Evolutionary conservation across 1,284 basidiomycete genomes (phyloP).

Genomic region (Marasmius tenuissimus): DNA sequence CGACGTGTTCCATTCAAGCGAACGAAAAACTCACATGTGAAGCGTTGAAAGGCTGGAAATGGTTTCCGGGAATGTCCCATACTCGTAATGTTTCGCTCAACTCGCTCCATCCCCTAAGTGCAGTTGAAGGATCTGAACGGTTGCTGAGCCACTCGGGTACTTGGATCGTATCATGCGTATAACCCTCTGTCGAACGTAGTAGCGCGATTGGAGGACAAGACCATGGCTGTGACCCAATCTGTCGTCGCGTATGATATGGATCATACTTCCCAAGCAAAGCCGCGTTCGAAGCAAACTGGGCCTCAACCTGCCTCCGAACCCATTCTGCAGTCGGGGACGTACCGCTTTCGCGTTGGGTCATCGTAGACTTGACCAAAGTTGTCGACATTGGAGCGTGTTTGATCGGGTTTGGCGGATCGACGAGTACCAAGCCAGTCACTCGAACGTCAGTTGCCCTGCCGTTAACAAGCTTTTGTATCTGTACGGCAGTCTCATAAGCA

Average conservation of each 20-base stretch:
- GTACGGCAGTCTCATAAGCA: not conserved
- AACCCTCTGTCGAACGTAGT: not conserved
- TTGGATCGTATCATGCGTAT: not conserved
- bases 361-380: not conserved
- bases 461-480: not conserved
- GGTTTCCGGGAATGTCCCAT: not conserved
- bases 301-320: not conserved
- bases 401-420: not conserved
- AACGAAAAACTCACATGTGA: not conserved
- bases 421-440: not conserved
- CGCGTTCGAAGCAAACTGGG: not conserved
- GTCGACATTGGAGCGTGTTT: not conserved
- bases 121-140: not conserved
- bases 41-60: not conserved
- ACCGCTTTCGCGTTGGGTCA: not conserved
- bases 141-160: not conserved
- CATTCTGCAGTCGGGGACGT: not conserved
- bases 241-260: not conserved
- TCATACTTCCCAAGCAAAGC: not conserved
- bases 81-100: not conserved
- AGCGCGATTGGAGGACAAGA: not conserved
- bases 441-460: not conserved
- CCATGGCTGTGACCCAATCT: not conserved
- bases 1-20: not conserved
- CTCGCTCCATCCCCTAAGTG: not conserved